Evolutionary conservation across 371 early-diverging fungal genomes (phyloP), one percentile per base, ranked within the genome.

Genomic region (Mucor piriformis): DNA sequence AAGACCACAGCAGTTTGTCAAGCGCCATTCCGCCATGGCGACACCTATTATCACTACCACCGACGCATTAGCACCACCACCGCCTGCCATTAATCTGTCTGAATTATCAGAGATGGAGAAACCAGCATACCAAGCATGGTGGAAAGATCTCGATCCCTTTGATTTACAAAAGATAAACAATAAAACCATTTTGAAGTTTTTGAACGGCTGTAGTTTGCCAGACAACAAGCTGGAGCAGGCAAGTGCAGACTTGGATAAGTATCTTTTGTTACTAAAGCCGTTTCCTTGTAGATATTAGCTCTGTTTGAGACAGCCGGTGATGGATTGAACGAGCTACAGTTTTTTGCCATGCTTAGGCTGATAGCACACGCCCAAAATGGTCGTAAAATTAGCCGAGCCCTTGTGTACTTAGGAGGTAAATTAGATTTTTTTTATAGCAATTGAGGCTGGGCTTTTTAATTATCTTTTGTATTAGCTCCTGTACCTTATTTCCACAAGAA

Each of bases 281-380:
- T 43, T 43, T 42, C 25, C 11, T 16, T 24, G 6, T 51, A 78
- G 77, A 74, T 79, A 38, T 50, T 76, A 12, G 56, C 61, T 15
- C 55, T 76, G n/a, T 79, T 74, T 64, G 67, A 76, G 34, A 61
- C 67, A 56, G 71, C 72, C 2, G 61, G 58, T 2, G 70, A 70
- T 48, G 75, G 70, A 33, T 44, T 78, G 32, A 61, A 50, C 12
- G 73, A 74, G 25, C 33, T 58, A 25, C 77, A 76, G 43, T 76
- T 79, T 40, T 76, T 74, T 63, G 80, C 80, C 27, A 70, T 79
- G 66, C 59, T 79, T 13, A 63, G 80, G 38, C 57, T 79, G 13
- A 70, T 76, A 59, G 74, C 75, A 8, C 80, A 79, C 69, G 80
- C 77, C 20, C 80, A 79, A 59, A 74, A 74, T 66, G 80, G 80